Conservation (phyloP, 306 rosid genomes). For the Glycine soja region DNA sequence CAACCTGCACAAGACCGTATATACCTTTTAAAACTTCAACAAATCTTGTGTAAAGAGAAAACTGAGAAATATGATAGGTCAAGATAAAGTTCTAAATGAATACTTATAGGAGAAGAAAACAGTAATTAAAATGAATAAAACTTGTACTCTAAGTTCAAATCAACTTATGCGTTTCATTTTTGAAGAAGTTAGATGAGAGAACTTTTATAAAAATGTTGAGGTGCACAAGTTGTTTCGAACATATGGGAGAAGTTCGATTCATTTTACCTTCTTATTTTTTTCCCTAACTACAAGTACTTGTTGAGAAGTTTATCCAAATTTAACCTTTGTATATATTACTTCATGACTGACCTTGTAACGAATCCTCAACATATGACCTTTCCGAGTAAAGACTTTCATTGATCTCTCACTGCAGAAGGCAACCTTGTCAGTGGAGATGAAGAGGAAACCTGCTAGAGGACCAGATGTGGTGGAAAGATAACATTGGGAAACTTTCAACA, state of each 20-base stretch:
- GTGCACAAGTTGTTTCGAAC: neutral
- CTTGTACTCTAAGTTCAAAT: neutral
- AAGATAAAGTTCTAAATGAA: neutral
- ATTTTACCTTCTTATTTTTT: neutral
- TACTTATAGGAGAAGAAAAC: neutral
- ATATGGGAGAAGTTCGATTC: neutral
- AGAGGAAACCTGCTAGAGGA: constrained; percentile 81
- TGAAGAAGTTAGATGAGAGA: neutral
- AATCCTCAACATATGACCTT: constrained; percentile 54
- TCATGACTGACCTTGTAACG: constrained; percentile 40
- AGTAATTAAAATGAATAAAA: neutral
- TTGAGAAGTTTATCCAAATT: neutral
- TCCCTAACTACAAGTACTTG: neutral
- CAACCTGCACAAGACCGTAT: constrained; percentile 38
- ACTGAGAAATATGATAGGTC: neutral
- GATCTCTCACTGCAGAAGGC: constrained; percentile 84
- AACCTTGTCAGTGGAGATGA: constrained; percentile 72
- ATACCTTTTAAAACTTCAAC: constrained; percentile 17
- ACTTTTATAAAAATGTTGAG: neutral
- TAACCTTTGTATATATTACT: neutral
- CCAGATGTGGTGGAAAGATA: constrained; percentile 80
- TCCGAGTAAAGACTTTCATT: constrained; percentile 54
- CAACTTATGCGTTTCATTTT: neutral
- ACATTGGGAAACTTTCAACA: constrained; percentile 68
- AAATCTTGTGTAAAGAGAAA: neutral